phyloP scores from a whole-genome alignment of 2,329 filamentous ascomycete species.

The Davidsoniella eucalypti region DNA sequence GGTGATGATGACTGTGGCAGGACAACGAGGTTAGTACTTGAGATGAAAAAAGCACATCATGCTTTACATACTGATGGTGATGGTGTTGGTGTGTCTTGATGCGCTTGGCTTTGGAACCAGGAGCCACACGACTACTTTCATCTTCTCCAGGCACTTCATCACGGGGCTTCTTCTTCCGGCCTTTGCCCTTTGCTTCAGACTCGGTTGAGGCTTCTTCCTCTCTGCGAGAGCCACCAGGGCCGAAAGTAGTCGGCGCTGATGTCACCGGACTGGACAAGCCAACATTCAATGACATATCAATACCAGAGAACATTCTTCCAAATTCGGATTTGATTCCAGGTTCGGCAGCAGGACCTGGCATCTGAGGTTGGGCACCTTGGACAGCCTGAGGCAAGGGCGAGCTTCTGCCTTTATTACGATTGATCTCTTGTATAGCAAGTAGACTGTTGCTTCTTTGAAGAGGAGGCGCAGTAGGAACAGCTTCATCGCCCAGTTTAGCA shows the following conservation, averaged over 20 bases:
- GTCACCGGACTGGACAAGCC: constrained; percentile 35
- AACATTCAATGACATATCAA: constrained; percentile 44
- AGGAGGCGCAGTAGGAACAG: constrained; percentile 34
- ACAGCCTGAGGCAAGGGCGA: constrained; percentile 88
- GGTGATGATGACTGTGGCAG: constrained; percentile 22
- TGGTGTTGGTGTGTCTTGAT: constrained; percentile 45
- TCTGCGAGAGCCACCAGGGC: constrained; percentile 26
- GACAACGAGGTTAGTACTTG: background rate
- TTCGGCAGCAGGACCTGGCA: constrained; percentile 62
- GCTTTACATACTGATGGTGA: constrained; percentile 44
- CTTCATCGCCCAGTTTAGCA: constrained; percentile 28
- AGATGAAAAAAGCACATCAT: constrained; percentile 1
- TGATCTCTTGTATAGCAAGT: constrained; percentile 64
- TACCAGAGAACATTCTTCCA: constrained; percentile 88
- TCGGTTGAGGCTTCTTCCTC: constrained; percentile 32
- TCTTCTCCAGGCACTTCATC: constrained; percentile 55
- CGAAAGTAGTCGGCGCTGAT: constrained; percentile 19
- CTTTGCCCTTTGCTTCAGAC: constrained; percentile 26
- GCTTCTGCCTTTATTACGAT: constrained; percentile 56
- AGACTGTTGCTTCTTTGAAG: constrained; percentile 32
- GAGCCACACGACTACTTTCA: constrained; percentile 47
- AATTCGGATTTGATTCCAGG: constrained; percentile 90
- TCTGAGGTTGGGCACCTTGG: constrained; percentile 73
- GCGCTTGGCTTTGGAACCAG: constrained; percentile 47
- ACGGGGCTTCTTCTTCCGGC: constrained; percentile 52